These are phyloP conservation scores for Sphaerostilbella broomeana DNA, from an alignment of 2,329 filamentous ascomycete species.

Conservation along the genomic window DNA sequence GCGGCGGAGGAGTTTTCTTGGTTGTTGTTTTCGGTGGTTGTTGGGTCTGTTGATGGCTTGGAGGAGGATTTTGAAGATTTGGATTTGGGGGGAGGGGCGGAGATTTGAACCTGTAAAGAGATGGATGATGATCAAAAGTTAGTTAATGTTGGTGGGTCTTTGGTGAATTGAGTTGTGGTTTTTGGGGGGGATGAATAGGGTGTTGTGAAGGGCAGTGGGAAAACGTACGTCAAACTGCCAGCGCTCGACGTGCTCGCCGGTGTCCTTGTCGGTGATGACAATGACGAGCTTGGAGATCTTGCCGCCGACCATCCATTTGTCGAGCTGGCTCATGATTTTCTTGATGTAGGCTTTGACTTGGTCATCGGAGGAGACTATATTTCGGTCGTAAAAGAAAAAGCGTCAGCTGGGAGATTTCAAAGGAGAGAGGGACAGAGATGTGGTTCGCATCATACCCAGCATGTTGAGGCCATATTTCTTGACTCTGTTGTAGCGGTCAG, in stretches of 20 bases:
- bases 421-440: neutral
- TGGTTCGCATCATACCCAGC: conserved; percentile 54
- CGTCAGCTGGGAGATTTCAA: neutral
- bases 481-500: conserved; percentile 43
- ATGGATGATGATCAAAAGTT: conserved; percentile 9
- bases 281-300: conserved; percentile 97
- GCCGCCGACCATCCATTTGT: conserved; percentile 94
- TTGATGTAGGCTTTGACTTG: conserved; percentile 99
- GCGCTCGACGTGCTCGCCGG: conserved; percentile 88
- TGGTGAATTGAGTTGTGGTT: neutral
- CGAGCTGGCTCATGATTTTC: conserved; percentile 96
- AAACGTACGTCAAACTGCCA: conserved; percentile 88
- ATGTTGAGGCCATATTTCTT: conserved; percentile 99
- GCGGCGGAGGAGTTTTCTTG: conserved; percentile 64
- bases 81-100: conserved; percentile 25
- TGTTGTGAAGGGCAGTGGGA: neutral
- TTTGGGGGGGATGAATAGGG: neutral
- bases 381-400: neutral
- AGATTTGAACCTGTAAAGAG: conserved; percentile 21
- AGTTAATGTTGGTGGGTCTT: neutral
- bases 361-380: conserved; percentile 80
- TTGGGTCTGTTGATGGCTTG: conserved; percentile 23
- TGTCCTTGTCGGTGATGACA: conserved; percentile 95
- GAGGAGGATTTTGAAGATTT: conserved; percentile 43
- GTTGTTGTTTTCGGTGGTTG: conserved; percentile 43